A percentile compares a stretch with the other conserved stretches of the same genome.
These are phyloP conservation scores for Epichloe coenophiala DNA, from an alignment of 2,329 filamentous ascomycete species.

Conservation along the genomic window DNA sequence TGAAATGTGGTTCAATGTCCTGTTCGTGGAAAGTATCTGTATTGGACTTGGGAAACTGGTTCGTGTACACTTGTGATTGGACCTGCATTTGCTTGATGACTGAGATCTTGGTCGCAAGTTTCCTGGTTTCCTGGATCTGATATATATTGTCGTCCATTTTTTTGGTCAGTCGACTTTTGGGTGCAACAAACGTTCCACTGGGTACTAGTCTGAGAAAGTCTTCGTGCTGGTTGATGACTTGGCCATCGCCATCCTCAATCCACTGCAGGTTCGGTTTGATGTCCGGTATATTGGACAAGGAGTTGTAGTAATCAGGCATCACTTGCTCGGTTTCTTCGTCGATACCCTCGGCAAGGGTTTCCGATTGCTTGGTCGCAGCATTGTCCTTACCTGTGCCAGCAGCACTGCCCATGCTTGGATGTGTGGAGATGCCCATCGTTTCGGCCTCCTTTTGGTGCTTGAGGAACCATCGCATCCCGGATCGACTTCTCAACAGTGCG, in stretches of 20 bases:
- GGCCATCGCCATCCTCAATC: slow-evolving; percentile 79
- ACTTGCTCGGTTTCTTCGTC: slow-evolving; percentile 74
- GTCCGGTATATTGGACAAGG: slow-evolving; percentile 74
- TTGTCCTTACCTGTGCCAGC: slow-evolving; percentile 30
- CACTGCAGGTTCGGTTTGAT: slow-evolving; percentile 67
- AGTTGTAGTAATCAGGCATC: slow-evolving; percentile 89
- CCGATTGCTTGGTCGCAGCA: slow-evolving; percentile 35
- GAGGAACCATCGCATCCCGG: slow-evolving; percentile 80
- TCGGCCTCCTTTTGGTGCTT: slow-evolving; percentile 63
- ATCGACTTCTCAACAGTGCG: slow-evolving; percentile 70
- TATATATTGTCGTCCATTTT: slow-evolving; percentile 84
- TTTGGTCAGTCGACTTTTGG: slow-evolving; percentile 57
- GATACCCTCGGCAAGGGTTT: slow-evolving; percentile 89
- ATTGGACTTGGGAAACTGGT: slow-evolving; percentile 95
- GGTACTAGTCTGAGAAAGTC: slow-evolving; percentile 71
- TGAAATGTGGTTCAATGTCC: slow-evolving; percentile 79
- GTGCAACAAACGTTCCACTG: slow-evolving; percentile 59
- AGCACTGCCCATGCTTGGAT: slow-evolving; percentile 23
- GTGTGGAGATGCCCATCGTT: slow-evolving; percentile 27
- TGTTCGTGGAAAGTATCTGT: slow-evolving; percentile 76
- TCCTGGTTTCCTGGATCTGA: slow-evolving; percentile 93
- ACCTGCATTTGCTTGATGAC: slow-evolving; percentile 99
- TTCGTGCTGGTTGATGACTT: slow-evolving; percentile 77
- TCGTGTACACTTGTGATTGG: slow-evolving; percentile 93
- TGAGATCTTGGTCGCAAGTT: slow-evolving; percentile 88